Conservation (phyloP, 495 filamentous ascomycete species). For the Beverwykella pulmonaria region DNA sequence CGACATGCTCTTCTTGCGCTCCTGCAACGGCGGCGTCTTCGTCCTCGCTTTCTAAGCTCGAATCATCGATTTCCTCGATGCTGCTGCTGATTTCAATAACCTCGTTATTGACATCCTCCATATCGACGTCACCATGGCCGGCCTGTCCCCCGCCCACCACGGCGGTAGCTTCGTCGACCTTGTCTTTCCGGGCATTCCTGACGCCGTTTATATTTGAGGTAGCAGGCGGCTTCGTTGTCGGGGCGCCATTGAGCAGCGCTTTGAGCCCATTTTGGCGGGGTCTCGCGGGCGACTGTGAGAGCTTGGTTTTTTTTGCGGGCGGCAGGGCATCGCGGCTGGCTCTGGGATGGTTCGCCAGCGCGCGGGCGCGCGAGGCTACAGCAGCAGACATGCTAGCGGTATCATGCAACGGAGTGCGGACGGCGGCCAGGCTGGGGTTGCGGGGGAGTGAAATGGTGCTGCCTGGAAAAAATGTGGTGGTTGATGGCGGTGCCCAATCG, state of each 20-base stretch:
- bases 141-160: slow-evolving; percentile 55
- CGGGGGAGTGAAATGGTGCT: slow-evolving; percentile 12
- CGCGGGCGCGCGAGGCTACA: slow-evolving; percentile 28
- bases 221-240: slow-evolving; percentile 12
- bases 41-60: slow-evolving; percentile 41
- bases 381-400: slow-evolving; percentile 19
- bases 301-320: slow-evolving; percentile 35
- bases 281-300: slow-evolving; percentile 21
- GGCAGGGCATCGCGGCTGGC: slow-evolving; percentile 21
- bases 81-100: slow-evolving; percentile 63
- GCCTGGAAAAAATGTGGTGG: slow-evolving; percentile 6
- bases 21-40: slow-evolving; percentile 25
- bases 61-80: slow-evolving; percentile 45
- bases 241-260: slow-evolving; percentile 26
- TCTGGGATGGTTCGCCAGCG: neutral
- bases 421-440: neutral
- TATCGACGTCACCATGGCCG: slow-evolving; percentile 41
- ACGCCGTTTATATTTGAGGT: slow-evolving; percentile 40
- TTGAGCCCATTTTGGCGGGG: slow-evolving; percentile 22
- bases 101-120: slow-evolving; percentile 38
- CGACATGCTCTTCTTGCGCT: slow-evolving; percentile 13
- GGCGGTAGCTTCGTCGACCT: slow-evolving; percentile 74
- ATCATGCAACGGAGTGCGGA: slow-evolving; percentile 7
- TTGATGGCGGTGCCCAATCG: slow-evolving; percentile 19
- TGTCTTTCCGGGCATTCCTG: slow-evolving; percentile 60